Conservation (phyloP, 768 basidiomycete genomes). For the Tremella yokohamensis region DNA sequence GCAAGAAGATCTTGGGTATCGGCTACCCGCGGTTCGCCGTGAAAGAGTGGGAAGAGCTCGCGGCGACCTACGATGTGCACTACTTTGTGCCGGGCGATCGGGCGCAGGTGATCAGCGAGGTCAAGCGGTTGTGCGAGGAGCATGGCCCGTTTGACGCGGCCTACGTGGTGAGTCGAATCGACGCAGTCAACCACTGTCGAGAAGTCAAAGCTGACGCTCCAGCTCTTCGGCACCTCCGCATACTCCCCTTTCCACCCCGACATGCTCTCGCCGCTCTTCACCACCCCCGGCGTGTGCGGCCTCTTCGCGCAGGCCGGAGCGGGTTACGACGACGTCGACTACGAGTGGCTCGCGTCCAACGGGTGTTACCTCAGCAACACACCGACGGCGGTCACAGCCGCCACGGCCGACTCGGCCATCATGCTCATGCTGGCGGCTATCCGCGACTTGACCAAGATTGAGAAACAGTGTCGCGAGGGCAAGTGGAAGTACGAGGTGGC, state of each 20-base stretch:
- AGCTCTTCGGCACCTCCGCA: slow-evolving; percentile 12
- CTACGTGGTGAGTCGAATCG: slow-evolving; percentile 18
- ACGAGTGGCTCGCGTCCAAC: slow-evolving; percentile 15
- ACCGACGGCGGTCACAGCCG: slow-evolving; percentile 23
- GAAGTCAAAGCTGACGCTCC: background rate
- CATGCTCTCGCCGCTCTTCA: slow-evolving; percentile 22
- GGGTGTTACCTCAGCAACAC: slow-evolving; percentile 25
- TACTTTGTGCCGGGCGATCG: slow-evolving; percentile 24
- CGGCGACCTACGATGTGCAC: slow-evolving; percentile 25
- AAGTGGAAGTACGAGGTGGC: slow-evolving; percentile 17
- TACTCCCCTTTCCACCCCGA: slow-evolving; percentile 16
- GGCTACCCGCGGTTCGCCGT: slow-evolving; percentile 25
- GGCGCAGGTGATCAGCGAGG: slow-evolving; percentile 20
- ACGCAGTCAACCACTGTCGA: background rate
- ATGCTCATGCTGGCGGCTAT: slow-evolving; percentile 20
- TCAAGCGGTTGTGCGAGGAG: slow-evolving; percentile 24
- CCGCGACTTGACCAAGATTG: slow-evolving; percentile 11
- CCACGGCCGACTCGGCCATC: slow-evolving; percentile 30
- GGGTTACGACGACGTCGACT: slow-evolving; percentile 28
- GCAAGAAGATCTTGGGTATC: slow-evolving; percentile 23
- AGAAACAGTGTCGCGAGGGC: slow-evolving; percentile 13
- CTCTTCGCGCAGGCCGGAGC: slow-evolving; percentile 30
- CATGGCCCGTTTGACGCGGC: slow-evolving; percentile 26
- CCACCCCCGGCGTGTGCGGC: slow-evolving; percentile 18
- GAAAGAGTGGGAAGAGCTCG: slow-evolving; percentile 18